phyloP scores from a whole-genome alignment of 2,329 filamentous ascomycete genomes.

The Xylariaceae sp. region DNA sequence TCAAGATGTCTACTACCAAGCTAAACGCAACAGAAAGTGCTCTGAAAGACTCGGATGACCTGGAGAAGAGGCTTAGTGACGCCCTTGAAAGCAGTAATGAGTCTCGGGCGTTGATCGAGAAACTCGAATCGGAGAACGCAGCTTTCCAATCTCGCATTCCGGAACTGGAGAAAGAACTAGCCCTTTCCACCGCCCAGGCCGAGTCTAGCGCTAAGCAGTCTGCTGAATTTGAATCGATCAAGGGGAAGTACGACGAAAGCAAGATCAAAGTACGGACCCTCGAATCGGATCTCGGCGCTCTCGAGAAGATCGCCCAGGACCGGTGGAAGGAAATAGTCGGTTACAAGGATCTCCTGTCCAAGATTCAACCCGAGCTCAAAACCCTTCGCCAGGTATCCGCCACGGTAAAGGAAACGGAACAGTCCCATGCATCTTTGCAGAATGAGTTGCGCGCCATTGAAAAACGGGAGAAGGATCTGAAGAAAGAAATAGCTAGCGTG shows the following conservation, averaged over 20 bases:
- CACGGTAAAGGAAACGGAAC: constrained; percentile 66
- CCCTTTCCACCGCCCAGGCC: constrained; percentile 30
- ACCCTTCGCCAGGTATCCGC: constrained; percentile 71
- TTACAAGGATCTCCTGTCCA: constrained; percentile 71
- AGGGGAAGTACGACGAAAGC: constrained; percentile 58
- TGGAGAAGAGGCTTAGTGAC: constrained; percentile 72
- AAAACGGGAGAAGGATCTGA: constrained; percentile 74
- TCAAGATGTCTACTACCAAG: constrained; percentile 64
- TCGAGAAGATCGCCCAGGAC: constrained; percentile 78
- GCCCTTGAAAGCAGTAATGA: constrained; percentile 81
- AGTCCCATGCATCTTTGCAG: constrained; percentile 58
- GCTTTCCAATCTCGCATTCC: constrained; percentile 59
- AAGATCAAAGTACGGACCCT: constrained; percentile 64
- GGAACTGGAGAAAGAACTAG: constrained; percentile 67
- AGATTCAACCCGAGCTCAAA: constrained; percentile 80
- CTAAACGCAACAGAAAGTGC: constrained; percentile 72
- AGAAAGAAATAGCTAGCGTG: constrained; percentile 63
- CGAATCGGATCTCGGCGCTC: constrained; percentile 78
- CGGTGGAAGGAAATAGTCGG: constrained; percentile 86
- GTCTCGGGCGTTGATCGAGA: constrained; percentile 70
- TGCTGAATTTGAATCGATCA: constrained; percentile 53
- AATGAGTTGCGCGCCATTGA: constrained; percentile 71
- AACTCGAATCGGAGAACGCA: constrained; percentile 63
- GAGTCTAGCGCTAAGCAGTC: constrained; percentile 51
- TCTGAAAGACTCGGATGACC: constrained; percentile 76